Evolutionary conservation across 768 basidiomycete genomes (phyloP), one percentile per base, ranked within the genome.

Genomic region (Sarcodon aspratus): DNA sequence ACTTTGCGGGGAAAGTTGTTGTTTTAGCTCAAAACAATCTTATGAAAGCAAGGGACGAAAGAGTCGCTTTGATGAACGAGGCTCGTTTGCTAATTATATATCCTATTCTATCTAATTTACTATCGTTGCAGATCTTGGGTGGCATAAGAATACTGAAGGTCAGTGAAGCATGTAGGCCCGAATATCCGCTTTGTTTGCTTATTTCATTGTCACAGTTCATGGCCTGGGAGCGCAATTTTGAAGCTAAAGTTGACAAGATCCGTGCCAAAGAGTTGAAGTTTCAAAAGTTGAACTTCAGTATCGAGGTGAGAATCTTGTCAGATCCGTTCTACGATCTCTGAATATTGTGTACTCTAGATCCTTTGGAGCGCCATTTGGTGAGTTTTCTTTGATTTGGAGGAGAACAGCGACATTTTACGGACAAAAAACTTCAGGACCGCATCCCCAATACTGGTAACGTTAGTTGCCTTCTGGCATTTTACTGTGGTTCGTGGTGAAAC

Each of bases 191-290:
- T 27, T 27, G 21, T 27, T 27, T 27, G 21, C 21, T 27, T 27
- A 27, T 27, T 27, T 27, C 21, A 27, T 27, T 27, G 21, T 27
- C 21, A 27, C 21, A 27, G 21, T 96, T 94, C 65, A 94, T 95
- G 90, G 92, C 90, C 12, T 83, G 81, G 92, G 92, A 96, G 62
- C 80, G 92, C 21, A 89, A 79, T 59, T 94, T 94, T 56, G 92
- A 95, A 64, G 70, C 72, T 18, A 74, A 73, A 9, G 80, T 93
- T 0, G 62, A 85, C 47, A 78, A 75, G 46, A 70, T 95, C 51
- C 77, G 92, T 21, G 79, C 80, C 38, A 82, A 79, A 54, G 92
- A 96, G 62, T 69, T 96, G 18, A 80, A 80, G 56, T 91, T 79
- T 63, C 91, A 93, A 59, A 81, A 78, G 55, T 63, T 89, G 44